phyloP scores from a whole-genome alignment of 192 early-diverging fungal genomes.

The Podochytrium sp. region DNA sequence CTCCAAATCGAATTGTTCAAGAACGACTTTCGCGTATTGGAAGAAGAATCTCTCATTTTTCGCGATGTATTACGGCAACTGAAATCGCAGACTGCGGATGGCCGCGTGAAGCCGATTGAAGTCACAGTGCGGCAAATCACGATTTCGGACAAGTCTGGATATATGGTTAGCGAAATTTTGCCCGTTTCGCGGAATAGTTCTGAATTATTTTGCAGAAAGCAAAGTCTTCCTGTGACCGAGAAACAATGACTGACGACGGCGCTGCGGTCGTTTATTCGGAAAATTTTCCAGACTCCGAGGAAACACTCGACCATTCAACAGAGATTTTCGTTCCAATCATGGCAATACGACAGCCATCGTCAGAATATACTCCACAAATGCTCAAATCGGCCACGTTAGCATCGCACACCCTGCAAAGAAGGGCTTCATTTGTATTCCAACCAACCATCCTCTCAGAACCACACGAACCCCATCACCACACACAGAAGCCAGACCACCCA shows the following conservation, averaged over 20 bases:
- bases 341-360: too few relatives aligned
- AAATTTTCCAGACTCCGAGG: not conserved
- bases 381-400: too few relatives aligned
- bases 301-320: not conserved
- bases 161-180: not conserved
- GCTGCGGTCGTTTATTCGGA: not conserved
- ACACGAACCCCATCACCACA: not conserved
- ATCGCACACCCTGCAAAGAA: too few relatives aligned
- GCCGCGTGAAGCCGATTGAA: conserved; percentile 8
- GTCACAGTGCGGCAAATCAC: conserved; percentile 9
- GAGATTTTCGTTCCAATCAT: not conserved
- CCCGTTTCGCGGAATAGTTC: not conserved
- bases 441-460: too few relatives aligned
- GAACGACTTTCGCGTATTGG: conserved; percentile 35
- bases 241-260: conserved; percentile 4
- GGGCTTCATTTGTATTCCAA: too few relatives aligned
- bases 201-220: conserved; percentile 1
- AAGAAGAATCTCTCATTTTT: conserved; percentile 41
- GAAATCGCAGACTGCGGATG: not conserved
- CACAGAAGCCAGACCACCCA: too few relatives aligned
- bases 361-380: too few relatives aligned
- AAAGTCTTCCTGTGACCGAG: not conserved
- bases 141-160: conserved; percentile 14
- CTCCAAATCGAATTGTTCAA: not conserved
- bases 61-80: conserved; percentile 36